phyloP scores from a whole-genome alignment of 352 stramenopile genomes.

The Aphanomyces euteiches region DNA sequence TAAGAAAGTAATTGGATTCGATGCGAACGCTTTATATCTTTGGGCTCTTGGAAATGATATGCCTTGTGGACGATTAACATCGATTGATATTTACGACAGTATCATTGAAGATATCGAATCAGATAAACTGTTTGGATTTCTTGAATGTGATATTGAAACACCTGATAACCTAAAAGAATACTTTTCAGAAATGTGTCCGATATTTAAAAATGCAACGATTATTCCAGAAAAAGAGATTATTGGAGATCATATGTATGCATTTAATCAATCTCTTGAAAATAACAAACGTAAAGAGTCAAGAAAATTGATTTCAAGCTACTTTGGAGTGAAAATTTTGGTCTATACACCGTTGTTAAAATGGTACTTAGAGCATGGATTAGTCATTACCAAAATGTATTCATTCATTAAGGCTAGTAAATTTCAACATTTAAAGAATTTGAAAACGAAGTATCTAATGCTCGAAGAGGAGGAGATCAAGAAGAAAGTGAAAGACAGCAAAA shows the following conservation, averaged over 20 bases:
- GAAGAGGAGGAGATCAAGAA: constrained; percentile 28
- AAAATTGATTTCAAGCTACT: constrained; percentile 35
- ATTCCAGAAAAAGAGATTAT: constrained; percentile 32
- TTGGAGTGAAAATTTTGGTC: constrained; percentile 39
- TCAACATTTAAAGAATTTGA: constrained; percentile 33
- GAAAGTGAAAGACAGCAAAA: constrained; percentile 30
- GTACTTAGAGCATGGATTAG: constrained; percentile 39
- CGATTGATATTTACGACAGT: constrained; percentile 31
- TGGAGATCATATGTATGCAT: constrained; percentile 37
- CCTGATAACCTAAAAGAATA: constrained; percentile 38
- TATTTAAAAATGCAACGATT: constrained; percentile 42
- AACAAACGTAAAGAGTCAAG: not conserved
- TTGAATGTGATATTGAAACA: constrained; percentile 42
- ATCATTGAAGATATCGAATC: constrained; percentile 39
- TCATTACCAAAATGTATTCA: constrained; percentile 35
- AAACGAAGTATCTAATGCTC: constrained; percentile 35
- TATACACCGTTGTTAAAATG: constrained; percentile 41
- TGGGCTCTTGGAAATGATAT: constrained; percentile 37
- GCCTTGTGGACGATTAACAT: constrained; percentile 35
- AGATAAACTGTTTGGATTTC: constrained; percentile 41
- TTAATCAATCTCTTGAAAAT: constrained; percentile 25
- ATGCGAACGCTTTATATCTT: constrained; percentile 39
- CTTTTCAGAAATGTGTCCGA: constrained; percentile 41
- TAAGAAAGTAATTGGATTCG: constrained; percentile 36
- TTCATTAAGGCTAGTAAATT: constrained; percentile 35